Conservation (phyloP, 305 asterid species). For the Andrographis paniculata region DNA sequence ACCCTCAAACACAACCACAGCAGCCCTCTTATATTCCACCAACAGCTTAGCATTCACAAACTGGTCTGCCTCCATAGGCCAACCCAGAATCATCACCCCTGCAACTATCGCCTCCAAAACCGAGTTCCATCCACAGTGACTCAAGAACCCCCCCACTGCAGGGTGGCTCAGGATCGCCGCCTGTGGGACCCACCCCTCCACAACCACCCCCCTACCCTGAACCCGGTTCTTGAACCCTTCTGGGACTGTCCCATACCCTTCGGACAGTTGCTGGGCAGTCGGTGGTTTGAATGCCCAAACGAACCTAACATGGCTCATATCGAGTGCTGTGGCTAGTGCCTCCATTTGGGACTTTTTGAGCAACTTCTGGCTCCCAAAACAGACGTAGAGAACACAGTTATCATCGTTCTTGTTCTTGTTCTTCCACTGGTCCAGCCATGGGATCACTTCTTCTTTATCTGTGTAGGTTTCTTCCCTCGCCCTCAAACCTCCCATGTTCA, state of each 20-base stretch:
- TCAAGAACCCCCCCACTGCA: slow-evolving; percentile 53
- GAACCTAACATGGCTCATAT: slow-evolving; percentile 45
- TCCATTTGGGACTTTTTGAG: slow-evolving; percentile 49
- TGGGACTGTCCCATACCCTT: slow-evolving; percentile 40
- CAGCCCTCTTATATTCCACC: slow-evolving; percentile 40
- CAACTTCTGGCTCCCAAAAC: slow-evolving; percentile 60
- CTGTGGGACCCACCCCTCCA: slow-evolving; percentile 74
- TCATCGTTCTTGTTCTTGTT: slow-evolving; percentile 11
- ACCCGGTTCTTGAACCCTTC: slow-evolving; percentile 45
- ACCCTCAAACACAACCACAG: slow-evolving; percentile 41
- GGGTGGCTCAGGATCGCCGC: slow-evolving; percentile 44
- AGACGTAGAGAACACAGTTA: slow-evolving; percentile 50
- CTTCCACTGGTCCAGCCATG: slow-evolving; percentile 45
- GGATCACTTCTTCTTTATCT: slow-evolving; percentile 7
- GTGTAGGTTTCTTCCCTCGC: slow-evolving; percentile 17
- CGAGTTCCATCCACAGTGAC: slow-evolving; percentile 89
- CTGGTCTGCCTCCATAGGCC: slow-evolving; percentile 92
- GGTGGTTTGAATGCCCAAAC: slow-evolving; percentile 37
- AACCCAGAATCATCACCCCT: slow-evolving; percentile 51
- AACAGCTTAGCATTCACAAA: slow-evolving; percentile 37
- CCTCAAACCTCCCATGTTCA: too few species aligned
- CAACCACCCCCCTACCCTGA: slow-evolving; percentile 28
- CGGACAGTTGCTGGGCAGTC: slow-evolving; percentile 35
- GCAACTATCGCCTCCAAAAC: slow-evolving; percentile 37
- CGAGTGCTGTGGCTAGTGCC: slow-evolving; percentile 53